Base-by-base conservation (phyloP, 805 yeast species). In the Yarrowia hollandica region DNA sequence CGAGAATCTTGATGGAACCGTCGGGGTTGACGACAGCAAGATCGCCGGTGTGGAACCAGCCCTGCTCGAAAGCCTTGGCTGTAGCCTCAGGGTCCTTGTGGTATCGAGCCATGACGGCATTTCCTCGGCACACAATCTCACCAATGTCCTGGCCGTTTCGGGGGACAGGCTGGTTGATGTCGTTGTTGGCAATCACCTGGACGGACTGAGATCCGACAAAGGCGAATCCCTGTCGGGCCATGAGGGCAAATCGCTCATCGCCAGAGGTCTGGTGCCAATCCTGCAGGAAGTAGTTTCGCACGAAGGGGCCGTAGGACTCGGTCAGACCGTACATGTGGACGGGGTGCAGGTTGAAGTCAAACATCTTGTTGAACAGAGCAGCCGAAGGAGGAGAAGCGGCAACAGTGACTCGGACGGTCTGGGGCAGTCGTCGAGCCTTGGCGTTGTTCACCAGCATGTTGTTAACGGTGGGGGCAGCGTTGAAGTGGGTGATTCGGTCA, bases 361-460 rank as follows among this genome's bases (percentile, higher is more conserved):
- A 60, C 74, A 71, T 71, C 22, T 66, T 67, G 62, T 68, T 64
- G 61, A 71, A 71, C 23, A 71, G 64, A 10, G 69, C 64, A 4
- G 73, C 70, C 4, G 68, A 63, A 4, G 74, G 74, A n/a, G 74
- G 74, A 9, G 74, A 66, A 6, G 74, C 74, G 12, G 74, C 74
- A 8, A 71, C 74, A 15, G 69, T 67, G 35, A 71, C 74, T 23
- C 65, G 58, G 7, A 71, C 72, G 14, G 60, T 62, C 23, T 64
- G 62, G 10, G 65, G 60, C 8, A 70, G 63, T n/a, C 60, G 62
- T 25, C 42, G 42, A 15, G 74, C 74, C 39, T 63, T 60, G 16
- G 68, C 64, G 54, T 67, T 63, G 61, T 66, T 69, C 46, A 71
- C 64, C 9, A 71, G 60, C 67, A 71, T 68, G 30, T 67, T 64